These are phyloP conservation scores for Gossypium gossypioides DNA, from an alignment of 441 rosid species.

Conservation along the genomic window DNA sequence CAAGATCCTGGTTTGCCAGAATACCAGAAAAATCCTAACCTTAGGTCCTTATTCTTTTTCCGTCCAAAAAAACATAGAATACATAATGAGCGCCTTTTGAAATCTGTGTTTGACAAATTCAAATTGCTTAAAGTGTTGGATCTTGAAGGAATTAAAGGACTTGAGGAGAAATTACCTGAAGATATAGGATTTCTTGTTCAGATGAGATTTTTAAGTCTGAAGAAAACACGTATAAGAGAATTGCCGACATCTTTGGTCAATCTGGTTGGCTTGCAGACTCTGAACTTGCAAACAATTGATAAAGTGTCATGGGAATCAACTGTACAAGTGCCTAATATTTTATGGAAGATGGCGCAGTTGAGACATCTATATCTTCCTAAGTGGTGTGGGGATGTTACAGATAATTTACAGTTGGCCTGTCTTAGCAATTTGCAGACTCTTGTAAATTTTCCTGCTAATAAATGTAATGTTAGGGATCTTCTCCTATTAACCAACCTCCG, in stretches of 20 bases:
- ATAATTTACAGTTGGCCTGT: conserved; percentile 14
- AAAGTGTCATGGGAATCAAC: conserved; percentile 16
- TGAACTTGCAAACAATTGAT: conserved; percentile 15
- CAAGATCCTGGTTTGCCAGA: conserved; percentile 2
- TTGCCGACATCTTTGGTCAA: conserved; percentile 8
- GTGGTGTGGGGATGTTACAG: conserved; percentile 13
- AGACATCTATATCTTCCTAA: conserved; percentile 27
- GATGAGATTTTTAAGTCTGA: conserved; percentile 15
- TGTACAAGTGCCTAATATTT: conserved; percentile 8
- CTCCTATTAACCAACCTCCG: conserved; percentile 21
- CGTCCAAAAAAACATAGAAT: conserved; percentile 11
- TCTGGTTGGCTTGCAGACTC: conserved; percentile 11
- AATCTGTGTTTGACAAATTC: conserved; percentile 12
- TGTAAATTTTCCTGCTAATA: conserved; percentile 27
- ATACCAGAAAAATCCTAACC: conserved; percentile 5
- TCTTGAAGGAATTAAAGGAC: conserved; percentile 17
- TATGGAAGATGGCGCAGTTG: conserved; percentile 19
- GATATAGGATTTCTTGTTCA: conserved; percentile 10
- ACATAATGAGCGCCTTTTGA: not conserved
- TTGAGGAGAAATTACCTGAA: conserved; percentile 10
- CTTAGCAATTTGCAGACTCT: conserved; percentile 26
- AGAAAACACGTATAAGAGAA: conserved; percentile 10
- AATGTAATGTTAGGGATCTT: conserved; percentile 19
- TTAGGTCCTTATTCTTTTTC: conserved; percentile 16
- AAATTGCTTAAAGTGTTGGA: conserved; percentile 12